Percentiles rank a stretch among this genome's conserved stretches.
Conservation (phyloP, 139 green algal species). For the Tetradesmus lagerheimii region DNA sequence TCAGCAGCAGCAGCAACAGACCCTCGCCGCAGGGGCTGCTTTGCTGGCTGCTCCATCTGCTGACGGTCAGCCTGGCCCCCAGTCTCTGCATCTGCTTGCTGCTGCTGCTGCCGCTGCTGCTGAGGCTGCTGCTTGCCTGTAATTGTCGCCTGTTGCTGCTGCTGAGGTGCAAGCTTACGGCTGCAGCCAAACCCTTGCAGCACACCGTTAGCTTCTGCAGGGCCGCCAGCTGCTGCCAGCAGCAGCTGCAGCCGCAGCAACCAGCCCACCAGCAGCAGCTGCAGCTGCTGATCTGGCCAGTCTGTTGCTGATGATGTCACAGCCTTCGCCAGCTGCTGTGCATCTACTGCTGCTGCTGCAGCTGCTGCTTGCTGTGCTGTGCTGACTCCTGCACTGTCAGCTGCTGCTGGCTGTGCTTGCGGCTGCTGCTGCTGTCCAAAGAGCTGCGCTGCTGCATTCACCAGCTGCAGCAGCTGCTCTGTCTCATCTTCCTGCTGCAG, state of each 20-base stretch:
- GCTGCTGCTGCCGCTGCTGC: conserved; percentile 31
- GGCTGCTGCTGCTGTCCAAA: neutral
- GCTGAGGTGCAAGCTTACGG: neutral
- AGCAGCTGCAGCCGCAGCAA: neutral
- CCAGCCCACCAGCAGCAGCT: neutral
- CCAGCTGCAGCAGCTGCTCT: conserved; percentile 9
- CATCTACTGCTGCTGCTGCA: conserved; percentile 8
- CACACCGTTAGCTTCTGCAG: neutral
- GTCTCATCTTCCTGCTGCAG: conserved; percentile 34
- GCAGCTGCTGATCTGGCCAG: neutral
- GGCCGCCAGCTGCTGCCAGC: neutral
- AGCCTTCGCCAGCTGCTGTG: too few species aligned
- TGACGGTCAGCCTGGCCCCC: neutral
- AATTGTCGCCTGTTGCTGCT: neutral
- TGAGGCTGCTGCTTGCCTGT: neutral
- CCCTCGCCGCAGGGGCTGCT: neutral
- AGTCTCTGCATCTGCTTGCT: neutral
- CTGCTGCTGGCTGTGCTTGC: neutral
- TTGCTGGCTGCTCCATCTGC: neutral
- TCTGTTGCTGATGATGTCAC: neutral
- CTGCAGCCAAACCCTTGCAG: neutral
- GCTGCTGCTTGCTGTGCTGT: neutral
- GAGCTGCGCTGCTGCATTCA: neutral
- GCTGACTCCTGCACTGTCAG: neutral
- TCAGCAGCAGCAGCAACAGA: neutral